Percentiles rank a stretch among this genome's conserved stretches.
phyloP scores from a whole-genome alignment of 306 rosid species.

The Rosa multiflora region DNA sequence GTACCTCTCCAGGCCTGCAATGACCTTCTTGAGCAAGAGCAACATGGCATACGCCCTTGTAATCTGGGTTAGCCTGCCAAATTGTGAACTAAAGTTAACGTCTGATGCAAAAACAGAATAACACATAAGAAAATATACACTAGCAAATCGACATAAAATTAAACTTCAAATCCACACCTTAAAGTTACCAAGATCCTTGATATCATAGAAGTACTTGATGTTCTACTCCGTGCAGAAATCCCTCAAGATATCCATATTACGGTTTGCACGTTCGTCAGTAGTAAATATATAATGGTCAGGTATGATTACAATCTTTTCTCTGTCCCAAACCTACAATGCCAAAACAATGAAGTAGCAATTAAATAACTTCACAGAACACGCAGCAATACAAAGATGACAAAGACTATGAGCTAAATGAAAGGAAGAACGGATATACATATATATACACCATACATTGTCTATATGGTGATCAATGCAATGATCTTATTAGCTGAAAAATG shows the following conservation, averaged over 20 bases:
- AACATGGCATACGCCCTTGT: slow-evolving; percentile 93
- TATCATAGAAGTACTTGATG: slow-evolving; percentile 93
- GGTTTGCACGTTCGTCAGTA: slow-evolving; percentile 88
- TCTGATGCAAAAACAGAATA: slow-evolving; percentile 6
- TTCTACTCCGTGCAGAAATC: slow-evolving; percentile 86
- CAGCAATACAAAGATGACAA: no score
- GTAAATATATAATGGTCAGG: slow-evolving; percentile 97
- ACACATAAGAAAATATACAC: slow-evolving; percentile 10
- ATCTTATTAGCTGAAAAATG: no score
- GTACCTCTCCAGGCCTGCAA: slow-evolving; percentile 97
- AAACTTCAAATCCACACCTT: slow-evolving; percentile 47
- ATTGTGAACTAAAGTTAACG: slow-evolving; percentile 19
- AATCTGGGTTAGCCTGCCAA: slow-evolving; percentile 90
- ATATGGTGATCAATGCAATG: no score
- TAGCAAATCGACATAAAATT: neutral
- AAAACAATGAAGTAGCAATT: neutral
- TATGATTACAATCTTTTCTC: slow-evolving; percentile 84
- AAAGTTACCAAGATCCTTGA: slow-evolving; percentile 83
- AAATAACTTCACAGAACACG: no score
- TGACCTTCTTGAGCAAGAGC: slow-evolving; percentile 99
- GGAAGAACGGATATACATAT: no score
- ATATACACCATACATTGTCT: no score
- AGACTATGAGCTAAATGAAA: no score
- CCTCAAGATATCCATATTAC: slow-evolving; percentile 89
- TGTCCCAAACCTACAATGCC: slow-evolving; percentile 79